Base-by-base conservation (phyloP, 352 stramenopile species). In the Plasmopara muralis region DNA sequence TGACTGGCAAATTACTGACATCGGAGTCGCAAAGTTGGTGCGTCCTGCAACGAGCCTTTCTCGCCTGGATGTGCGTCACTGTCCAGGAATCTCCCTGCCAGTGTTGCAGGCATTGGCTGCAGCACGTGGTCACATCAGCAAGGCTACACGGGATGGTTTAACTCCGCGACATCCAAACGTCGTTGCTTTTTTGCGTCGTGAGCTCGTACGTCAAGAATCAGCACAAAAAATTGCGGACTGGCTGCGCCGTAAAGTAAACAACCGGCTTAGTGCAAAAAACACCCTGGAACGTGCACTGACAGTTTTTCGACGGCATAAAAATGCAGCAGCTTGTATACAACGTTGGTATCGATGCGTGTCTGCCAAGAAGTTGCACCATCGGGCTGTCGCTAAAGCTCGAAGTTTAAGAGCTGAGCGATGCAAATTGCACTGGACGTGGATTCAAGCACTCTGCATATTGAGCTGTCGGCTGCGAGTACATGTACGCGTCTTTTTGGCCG, bases 1-100 rank as follows among this genome's bases (percentile, higher is more conserved):
- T 28, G 76, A 92, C 66, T 85, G 77, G 74, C 72, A 87, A 39
- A 45, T 92, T 41, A 84, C 77, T 5, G 81, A 92, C 54, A 29
- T 15, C 1, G 74, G 70, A 4, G 29, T 92, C 7, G 47, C 53
- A 29, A 44, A 57, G 12, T 45, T 73, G 8, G 16, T 66, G 38
- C 33, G 20, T 29, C 34, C 52, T 2, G 85, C 67, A 39, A 57
- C 34, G 3, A 57, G 34, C 13, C 60, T 92, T 5, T 35, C 58
- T 10, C 62, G 54, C 6, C 55, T 92, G 9, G 69, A 83, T 47
- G 62, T 86, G 13, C 73, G 74, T 25, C 74, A 85, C 53, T 88
- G 78, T 13, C 73, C 75, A 10, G 72, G 86, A 40, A 69, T 92
- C 35, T 81, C 80, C 2, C 53, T 83, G 4, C 47, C 47, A 8